phyloP scores from a whole-genome alignment of 2,329 filamentous ascomycete species.

The Lecanicillium sp. region DNA sequence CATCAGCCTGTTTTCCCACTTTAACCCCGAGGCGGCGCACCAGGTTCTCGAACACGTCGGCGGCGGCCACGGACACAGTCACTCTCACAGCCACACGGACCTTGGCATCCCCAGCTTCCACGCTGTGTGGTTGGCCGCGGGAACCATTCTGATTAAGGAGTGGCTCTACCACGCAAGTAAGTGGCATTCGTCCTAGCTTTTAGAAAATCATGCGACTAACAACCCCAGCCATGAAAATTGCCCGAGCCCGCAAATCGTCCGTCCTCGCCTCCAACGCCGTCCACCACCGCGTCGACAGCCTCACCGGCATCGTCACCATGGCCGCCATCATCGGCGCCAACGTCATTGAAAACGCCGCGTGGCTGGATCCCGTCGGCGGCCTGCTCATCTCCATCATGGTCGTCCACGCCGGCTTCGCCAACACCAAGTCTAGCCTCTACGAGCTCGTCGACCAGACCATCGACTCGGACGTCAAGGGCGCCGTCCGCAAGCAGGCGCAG shows the following conservation, averaged over 20 bases:
- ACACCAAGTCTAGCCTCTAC: constrained; percentile 73
- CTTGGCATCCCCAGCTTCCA: constrained; percentile 72
- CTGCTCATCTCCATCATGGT: constrained; percentile 91
- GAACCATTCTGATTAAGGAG: constrained; percentile 88
- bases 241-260: constrained; percentile 87
- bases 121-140: constrained; percentile 87
- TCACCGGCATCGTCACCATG: constrained; percentile 90
- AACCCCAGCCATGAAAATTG: constrained; percentile 80
- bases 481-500: constrained; percentile 60
- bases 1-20: constrained; percentile 61
- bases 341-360: constrained; percentile 74
- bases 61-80: constrained; percentile 59
- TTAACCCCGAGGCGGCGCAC: constrained; percentile 64
- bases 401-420: constrained; percentile 80
- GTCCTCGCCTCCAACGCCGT: constrained; percentile 94
- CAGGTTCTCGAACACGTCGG: constrained; percentile 54
- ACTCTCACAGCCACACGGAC: constrained; percentile 43
- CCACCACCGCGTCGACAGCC: constrained; percentile 91
- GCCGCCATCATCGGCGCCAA: constrained; percentile 86
- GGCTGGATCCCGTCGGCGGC: constrained; percentile 91
- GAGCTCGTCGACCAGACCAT: constrained; percentile 90
- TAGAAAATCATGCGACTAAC: constrained; percentile 21
- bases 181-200: constrained; percentile 29
- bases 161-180: constrained; percentile 95
- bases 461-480: constrained; percentile 73